phyloP scores from a whole-genome alignment of 192 early-diverging fungal genomes.

The Linnemannia elongata region DNA sequence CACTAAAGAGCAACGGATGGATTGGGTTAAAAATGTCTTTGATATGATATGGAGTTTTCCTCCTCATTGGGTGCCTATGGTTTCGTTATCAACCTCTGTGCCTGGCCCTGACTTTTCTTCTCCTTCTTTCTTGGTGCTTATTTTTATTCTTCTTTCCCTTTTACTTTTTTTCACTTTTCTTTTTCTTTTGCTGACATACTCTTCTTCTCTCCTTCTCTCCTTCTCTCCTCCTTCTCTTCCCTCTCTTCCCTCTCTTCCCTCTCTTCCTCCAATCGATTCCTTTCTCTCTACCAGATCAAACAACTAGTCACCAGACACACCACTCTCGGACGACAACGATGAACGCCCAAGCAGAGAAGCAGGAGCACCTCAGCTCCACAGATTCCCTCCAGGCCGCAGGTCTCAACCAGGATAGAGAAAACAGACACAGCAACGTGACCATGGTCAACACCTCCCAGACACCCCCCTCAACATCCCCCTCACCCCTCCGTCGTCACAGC shows the following conservation, averaged over 20 bases:
- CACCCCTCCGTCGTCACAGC: background rate
- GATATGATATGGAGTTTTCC: too few species aligned
- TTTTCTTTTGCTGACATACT: background rate
- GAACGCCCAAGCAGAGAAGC: constrained; percentile 18
- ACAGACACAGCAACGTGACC: constrained; percentile 33
- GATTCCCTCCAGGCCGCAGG: constrained; percentile 1
- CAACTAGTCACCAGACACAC: background rate
- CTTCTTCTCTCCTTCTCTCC: background rate
- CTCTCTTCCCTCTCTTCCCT: background rate
- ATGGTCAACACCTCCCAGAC: constrained; percentile 13
- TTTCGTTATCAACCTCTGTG: background rate
- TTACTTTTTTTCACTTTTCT: background rate
- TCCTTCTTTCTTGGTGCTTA: background rate
- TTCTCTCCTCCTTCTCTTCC: background rate
- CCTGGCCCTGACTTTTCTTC: background rate
- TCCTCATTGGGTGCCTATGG: background rate
- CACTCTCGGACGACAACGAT: constrained; percentile 2
- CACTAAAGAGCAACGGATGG: background rate
- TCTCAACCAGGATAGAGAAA: constrained; percentile 5
- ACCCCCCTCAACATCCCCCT: background rate
- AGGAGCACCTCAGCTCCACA: constrained; percentile 34
- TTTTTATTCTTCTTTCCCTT: background rate
- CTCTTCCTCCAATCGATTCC: background rate
- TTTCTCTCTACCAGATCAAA: background rate
- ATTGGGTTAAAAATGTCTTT: background rate